phyloP scores from a whole-genome alignment of 192 early-diverging fungal genomes.

The Podila verticillata region DNA sequence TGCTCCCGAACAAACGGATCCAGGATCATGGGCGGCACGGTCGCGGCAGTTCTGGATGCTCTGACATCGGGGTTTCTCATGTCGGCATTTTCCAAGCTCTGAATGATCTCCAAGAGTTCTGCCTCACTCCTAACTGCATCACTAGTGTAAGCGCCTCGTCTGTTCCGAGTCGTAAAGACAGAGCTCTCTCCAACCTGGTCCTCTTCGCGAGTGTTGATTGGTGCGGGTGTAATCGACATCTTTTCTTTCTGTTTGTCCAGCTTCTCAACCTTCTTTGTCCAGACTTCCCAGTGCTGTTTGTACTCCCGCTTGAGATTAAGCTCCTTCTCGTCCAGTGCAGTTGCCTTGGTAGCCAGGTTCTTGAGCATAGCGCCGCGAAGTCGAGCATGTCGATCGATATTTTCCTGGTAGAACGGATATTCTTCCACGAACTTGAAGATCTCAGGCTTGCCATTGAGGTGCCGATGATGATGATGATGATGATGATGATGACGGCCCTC shows the following conservation, averaged over 20 bases:
- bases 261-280: conserved; percentile 56
- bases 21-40: conserved; percentile 77
- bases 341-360: conserved; percentile 31
- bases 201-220: conserved; percentile 32
- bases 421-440: conserved; percentile 51
- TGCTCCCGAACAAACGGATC: conserved; percentile 63
- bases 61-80: conserved; percentile 77
- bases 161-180: conserved; percentile 31
- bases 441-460: conserved; percentile 38
- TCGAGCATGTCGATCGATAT: conserved; percentile 46
- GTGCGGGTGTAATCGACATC: conserved; percentile 21
- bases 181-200: conserved; percentile 34
- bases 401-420: conserved; percentile 56
- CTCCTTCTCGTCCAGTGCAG: conserved; percentile 52
- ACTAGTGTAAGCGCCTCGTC: conserved; percentile 62
- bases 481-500: conserved; percentile 14
- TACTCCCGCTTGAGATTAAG: conserved; percentile 53
- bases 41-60: conserved; percentile 75
- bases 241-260: conserved; percentile 54
- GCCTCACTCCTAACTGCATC: conserved; percentile 84
- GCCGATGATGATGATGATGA: conserved; percentile 36
- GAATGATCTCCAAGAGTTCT: conserved; percentile 79
- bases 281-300: conserved; percentile 56
- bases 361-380: conserved; percentile 21
- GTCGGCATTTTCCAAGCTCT: conserved; percentile 74